Evolutionary conservation across 1,139 yeast genomes (phyloP), one percentile per base, ranked within the genome.

Genomic region (Pneumocystis sp.): DNA sequence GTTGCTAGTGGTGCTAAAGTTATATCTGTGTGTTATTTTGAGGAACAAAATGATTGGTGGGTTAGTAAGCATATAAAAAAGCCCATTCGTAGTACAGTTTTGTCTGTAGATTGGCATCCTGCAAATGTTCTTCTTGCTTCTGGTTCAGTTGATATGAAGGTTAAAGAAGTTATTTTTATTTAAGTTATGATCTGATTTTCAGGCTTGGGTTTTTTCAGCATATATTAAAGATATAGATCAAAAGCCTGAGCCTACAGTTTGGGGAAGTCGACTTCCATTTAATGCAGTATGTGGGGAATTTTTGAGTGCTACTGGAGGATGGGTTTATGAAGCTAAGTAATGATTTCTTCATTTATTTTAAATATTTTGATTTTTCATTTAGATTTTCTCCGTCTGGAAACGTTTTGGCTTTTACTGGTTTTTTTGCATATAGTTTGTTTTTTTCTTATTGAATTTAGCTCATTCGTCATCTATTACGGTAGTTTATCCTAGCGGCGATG

Each of bases 1-100:
- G 97, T 93, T 61, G 98, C 97, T 0, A 89, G 97, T 4, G 89
- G 96, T 65, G 97, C 96, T 66, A 81, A 97, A 66, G 86, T 89
- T 68, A 86, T 95, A 75, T 96, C 98, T 21, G 87, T 95, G 63
- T 95, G 98, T 78, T 93, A 91, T 77, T 93, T 88, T 75, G 98
- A 95, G 76, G 87, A 82, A 69, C 97, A 91, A 73, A 93, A 93
- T 75, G 96, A 95, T 75, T 95, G 99, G 99, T 95, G 99, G 99
- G 91, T 93, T 64, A 89, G 97, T 29, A 93, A 91, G 77, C 98
- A 93, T 77, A 76, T 95, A 77, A 90, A 90, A 80, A 89, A 89
- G 76, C 97, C 97, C 21, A 81, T 91, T 71, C 86, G 87, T 74
- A 88, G 96, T 12, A 89, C 97, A 60, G 82, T 93, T 70, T 82